phyloP scores from a whole-genome alignment of 805 yeast species.

The Zygosaccharomyces siamensis region DNA sequence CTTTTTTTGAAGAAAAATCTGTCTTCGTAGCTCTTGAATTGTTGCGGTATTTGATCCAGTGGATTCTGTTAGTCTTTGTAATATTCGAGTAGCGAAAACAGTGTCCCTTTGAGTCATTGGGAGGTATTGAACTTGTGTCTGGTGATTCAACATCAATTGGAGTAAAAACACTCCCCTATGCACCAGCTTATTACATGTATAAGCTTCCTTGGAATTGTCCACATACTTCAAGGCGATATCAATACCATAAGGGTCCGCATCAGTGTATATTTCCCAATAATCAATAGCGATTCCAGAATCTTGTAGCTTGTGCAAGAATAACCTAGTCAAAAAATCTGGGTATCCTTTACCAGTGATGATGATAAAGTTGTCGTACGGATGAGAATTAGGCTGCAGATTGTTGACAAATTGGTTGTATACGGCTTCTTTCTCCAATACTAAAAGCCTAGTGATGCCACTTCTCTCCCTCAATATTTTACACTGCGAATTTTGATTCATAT shows the following conservation, averaged over 20 bases:
- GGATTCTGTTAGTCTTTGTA: slow-evolving; percentile 12
- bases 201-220: slow-evolving; percentile 9
- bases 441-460: slow-evolving; percentile 16
- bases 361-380: slow-evolving; percentile 13
- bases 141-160: slow-evolving; percentile 13
- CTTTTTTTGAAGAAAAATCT: slow-evolving; percentile 50
- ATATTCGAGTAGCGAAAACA: slow-evolving; percentile 22
- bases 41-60: not conserved
- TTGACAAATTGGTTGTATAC: slow-evolving; percentile 37
- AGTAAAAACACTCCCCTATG: slow-evolving; percentile 25
- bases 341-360: slow-evolving; percentile 65
- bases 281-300: slow-evolving; percentile 14
- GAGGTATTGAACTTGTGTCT: slow-evolving; percentile 18
- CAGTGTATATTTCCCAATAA: slow-evolving; percentile 47
- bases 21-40: slow-evolving; percentile 51
- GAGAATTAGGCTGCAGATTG: not conserved
- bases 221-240: slow-evolving; percentile 49
- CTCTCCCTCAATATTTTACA: slow-evolving; percentile 4
- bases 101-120: slow-evolving; percentile 30
- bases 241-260: slow-evolving; percentile 65
- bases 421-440: slow-evolving; percentile 53
- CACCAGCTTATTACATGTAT: slow-evolving; percentile 13
- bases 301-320: slow-evolving; percentile 37
- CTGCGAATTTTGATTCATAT: slow-evolving; percentile 26
- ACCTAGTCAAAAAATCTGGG: slow-evolving; percentile 55